Percentiles rank a stretch among this genome's conserved stretches.
Evolutionary conservation across 2,329 filamentous ascomycete species (phyloP).

Genomic region (Juglanconis oblonga): DNA sequence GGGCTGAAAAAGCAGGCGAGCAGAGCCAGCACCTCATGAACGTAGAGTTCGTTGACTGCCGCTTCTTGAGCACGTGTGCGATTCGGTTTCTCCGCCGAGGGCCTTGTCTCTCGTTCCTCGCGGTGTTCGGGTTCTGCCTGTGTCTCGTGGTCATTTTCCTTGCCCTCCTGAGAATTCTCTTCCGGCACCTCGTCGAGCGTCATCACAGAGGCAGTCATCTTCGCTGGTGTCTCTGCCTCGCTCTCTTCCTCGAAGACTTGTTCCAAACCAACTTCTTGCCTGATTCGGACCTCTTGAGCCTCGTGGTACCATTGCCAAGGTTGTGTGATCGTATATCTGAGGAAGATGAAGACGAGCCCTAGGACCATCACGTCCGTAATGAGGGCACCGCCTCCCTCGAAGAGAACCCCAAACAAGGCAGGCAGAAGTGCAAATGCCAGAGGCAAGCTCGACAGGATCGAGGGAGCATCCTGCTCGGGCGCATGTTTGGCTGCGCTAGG

Average conservation of each 20-base stretch:
- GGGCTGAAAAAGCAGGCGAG: constrained; percentile 77
- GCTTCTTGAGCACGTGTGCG: constrained; percentile 25
- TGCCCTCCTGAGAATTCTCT: constrained; percentile 18
- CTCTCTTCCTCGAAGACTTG: constrained; percentile 40
- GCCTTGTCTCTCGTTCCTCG: constrained; percentile 22
- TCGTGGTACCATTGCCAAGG: constrained; percentile 84
- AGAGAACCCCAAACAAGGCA: constrained; percentile 79
- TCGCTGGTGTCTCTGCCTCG: constrained; percentile 21
- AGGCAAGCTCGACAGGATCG: constrained; percentile 73
- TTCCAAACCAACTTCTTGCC: constrained; percentile 42
- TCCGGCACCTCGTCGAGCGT: constrained; percentile 40
- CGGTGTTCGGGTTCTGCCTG: constrained; percentile 12
- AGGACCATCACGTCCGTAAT: constrained; percentile 84
- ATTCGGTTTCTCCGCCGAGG: not conserved
- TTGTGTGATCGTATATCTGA: constrained; percentile 88
- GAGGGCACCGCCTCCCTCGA: constrained; percentile 78
- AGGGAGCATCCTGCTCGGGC: constrained; percentile 49
- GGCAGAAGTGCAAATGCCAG: constrained; percentile 81
- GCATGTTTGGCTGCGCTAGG: constrained; percentile 38
- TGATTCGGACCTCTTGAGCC: constrained; percentile 60
- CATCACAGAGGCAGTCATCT: constrained; percentile 24
- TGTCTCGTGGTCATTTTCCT: constrained; percentile 17
- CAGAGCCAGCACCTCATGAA: constrained; percentile 73
- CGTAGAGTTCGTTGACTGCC: constrained; percentile 63
- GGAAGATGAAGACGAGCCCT: constrained; percentile 74